Percentiles rank a stretch among this genome's conserved stretches.
Evolutionary conservation across 768 basidiomycete species (phyloP).

Genomic region (Rhizopogon vinicolor): DNA sequence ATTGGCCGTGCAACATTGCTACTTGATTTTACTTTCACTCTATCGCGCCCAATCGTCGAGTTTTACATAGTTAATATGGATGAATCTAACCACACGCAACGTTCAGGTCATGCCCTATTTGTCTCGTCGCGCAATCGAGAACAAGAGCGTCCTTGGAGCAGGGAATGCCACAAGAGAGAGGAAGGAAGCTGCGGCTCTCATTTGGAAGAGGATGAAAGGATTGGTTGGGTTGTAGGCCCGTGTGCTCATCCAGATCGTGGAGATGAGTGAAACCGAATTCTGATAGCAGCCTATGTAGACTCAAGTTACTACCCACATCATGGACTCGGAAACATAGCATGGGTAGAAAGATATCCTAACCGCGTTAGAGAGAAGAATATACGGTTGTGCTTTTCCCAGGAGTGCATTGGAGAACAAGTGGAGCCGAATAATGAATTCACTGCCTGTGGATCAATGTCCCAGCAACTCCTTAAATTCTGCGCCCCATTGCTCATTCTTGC

Average conservation of each 20-base stretch:
- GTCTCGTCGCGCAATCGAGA: slow-evolving; percentile 85
- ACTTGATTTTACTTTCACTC: not conserved
- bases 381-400: not conserved
- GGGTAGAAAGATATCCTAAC: not conserved
- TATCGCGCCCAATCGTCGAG: not conserved
- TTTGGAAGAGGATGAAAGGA: slow-evolving; percentile 30
- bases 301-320: not conserved
- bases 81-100: slow-evolving; percentile 9
- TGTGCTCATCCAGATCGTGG: no score
- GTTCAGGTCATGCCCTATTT: slow-evolving; percentile 85
- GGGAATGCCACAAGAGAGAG: slow-evolving; percentile 51
- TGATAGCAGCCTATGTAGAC: not conserved
- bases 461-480: slow-evolving; percentile 46
- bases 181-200: slow-evolving; percentile 20
- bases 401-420: not conserved
- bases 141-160: slow-evolving; percentile 79
- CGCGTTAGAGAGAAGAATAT: not conserved
- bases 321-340: not conserved
- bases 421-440: not conserved
- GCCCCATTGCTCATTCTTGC: slow-evolving; percentile 62
- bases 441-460: slow-evolving; percentile 15
- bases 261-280: not conserved
- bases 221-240: not conserved
- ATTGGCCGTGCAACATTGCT: not conserved
- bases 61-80: no score